These are phyloP conservation scores for Aspergillus baeticus DNA, from an alignment of 495 filamentous ascomycete species.

Conservation along the genomic window DNA sequence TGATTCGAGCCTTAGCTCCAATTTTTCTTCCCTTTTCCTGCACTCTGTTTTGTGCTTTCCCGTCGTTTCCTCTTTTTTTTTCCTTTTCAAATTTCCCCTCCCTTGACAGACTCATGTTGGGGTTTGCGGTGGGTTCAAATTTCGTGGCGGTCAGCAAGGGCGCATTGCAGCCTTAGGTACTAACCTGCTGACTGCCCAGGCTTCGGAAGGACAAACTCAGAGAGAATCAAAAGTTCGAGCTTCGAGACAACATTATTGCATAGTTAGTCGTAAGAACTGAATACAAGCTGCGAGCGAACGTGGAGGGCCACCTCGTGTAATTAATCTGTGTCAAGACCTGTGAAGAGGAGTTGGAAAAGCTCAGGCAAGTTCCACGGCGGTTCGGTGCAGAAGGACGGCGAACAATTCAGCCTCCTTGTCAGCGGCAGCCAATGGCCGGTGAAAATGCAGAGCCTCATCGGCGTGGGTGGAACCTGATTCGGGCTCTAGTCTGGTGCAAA, in stretches of 20 bases:
- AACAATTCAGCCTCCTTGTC: constrained; percentile 28
- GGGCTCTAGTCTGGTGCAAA: constrained; percentile 12
- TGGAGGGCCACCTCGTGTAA: no score
- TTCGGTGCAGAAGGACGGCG: constrained; percentile 23
- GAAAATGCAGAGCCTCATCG: constrained; percentile 18
- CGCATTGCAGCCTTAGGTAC: constrained; percentile 21
- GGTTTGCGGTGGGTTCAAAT: background rate
- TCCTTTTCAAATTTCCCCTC: background rate
- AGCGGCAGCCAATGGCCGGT: constrained; percentile 14
- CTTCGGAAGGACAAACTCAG: background rate
- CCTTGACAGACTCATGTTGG: background rate
- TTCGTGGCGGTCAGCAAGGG: constrained; percentile 18
- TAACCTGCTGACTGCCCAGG: constrained; percentile 8
- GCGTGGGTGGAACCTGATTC: constrained; percentile 16
- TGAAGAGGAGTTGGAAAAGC: background rate
- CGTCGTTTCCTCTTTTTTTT: constrained; percentile 2
- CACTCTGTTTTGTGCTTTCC: constrained; percentile 1
- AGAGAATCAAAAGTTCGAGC: background rate
- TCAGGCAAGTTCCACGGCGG: constrained; percentile 23
- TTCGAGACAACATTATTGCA: background rate
- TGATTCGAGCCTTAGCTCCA: background rate
- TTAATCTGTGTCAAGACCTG: no score
- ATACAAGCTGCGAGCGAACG: background rate
- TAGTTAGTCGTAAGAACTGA: background rate
- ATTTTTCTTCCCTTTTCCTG: background rate